Percentiles rank a stretch among this genome's conserved stretches.
These are phyloP conservation scores for Malus sieversii DNA, from an alignment of 306 rosid genomes.

Conservation along the genomic window DNA sequence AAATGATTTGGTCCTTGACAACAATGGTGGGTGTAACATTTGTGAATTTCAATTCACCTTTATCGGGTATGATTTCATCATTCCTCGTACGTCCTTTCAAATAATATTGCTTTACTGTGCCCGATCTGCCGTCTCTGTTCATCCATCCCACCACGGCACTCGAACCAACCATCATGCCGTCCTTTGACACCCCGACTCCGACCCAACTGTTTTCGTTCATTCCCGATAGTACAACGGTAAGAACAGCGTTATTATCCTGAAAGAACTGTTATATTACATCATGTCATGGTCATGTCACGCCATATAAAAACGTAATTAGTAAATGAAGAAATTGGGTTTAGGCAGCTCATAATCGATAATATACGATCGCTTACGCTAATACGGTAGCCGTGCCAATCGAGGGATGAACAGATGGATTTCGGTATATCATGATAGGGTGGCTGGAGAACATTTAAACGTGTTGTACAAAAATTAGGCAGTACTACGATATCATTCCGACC, in stretches of 20 bases:
- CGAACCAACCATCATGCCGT: constrained; percentile 12
- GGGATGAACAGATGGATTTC: background rate
- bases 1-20: background rate
- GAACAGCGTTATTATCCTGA: background rate
- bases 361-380: background rate
- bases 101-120: constrained; percentile 2
- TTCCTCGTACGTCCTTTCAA: background rate
- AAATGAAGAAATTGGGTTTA: background rate
- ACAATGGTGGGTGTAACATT: background rate
- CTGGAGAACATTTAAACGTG: background rate
- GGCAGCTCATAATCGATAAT: too few relatives aligned
- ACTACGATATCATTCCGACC: background rate
- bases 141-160: constrained; percentile 19
- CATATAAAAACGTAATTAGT: background rate
- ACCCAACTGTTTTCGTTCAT: background rate
- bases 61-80: background rate
- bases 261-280: background rate
- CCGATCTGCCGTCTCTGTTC: background rate
- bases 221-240: background rate
- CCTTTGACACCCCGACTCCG: constrained; percentile 1
- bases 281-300: background rate
- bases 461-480: background rate
- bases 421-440: background rate
- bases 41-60: constrained; percentile 5
- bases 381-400: background rate